A percentile compares a stretch with the other conserved stretches of the same genome.
Conservation (phyloP, 768 basidiomycete species). For the Dictyophora rubrovolvata region DNA sequence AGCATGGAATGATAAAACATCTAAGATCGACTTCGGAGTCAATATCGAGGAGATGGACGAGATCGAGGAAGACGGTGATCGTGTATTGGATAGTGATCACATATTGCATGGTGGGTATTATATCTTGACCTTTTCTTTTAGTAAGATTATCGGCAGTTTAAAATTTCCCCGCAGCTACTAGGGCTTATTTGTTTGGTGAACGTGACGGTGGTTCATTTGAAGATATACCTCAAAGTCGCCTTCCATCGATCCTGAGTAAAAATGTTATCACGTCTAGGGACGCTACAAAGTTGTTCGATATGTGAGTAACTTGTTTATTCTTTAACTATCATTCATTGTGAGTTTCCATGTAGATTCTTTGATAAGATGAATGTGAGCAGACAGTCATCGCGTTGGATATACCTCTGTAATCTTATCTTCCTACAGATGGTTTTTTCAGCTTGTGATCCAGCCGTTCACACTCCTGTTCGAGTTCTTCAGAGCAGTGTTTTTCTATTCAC, state of each 20-base stretch:
- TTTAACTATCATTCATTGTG: not conserved
- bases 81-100: too few relatives aligned
- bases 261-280: not conserved
- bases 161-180: too few relatives aligned
- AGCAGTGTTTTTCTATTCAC: constrained; percentile 29
- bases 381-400: too few relatives aligned
- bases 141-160: too few relatives aligned
- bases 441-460: constrained; percentile 47
- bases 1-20: not conserved
- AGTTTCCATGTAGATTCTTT: constrained; percentile 32
- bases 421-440: constrained; percentile 22
- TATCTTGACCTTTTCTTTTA: too few relatives aligned
- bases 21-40: too few relatives aligned
- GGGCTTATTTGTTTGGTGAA: too few relatives aligned
- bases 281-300: not conserved
- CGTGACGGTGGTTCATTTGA: too few relatives aligned
- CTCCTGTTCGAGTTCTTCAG: constrained; percentile 30
- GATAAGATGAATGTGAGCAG: constrained; percentile 40
- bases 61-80: too few relatives aligned
- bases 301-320: not conserved
- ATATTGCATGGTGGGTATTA: too few relatives aligned
- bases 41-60: too few relatives aligned
- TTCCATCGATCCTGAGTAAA: not conserved
- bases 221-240: not conserved
- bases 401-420: too few relatives aligned